Percentiles rank a stretch among this genome's conserved stretches.
phyloP scores from a whole-genome alignment of 1,284 basidiomycete genomes.

The Chondrostereum purpureum region DNA sequence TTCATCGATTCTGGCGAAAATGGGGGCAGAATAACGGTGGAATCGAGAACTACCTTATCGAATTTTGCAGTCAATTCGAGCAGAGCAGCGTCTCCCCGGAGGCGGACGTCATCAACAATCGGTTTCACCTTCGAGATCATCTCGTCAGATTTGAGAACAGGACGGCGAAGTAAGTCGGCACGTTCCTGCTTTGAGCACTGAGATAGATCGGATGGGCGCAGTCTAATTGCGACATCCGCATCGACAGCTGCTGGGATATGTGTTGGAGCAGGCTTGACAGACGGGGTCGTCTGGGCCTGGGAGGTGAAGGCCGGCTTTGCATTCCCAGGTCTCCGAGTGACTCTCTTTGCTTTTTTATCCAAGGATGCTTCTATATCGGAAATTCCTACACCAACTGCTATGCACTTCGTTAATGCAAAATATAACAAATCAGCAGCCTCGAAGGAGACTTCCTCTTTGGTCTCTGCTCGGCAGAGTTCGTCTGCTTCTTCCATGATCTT shows the following conservation, averaged over 20 bases:
- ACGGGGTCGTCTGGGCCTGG: conserved; percentile 18
- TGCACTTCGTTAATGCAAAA: conserved; percentile 87
- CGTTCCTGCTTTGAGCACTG: conserved; percentile 51
- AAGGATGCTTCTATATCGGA: conserved; percentile 83
- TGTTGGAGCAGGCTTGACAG: conserved; percentile 18
- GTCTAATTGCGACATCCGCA: conserved; percentile 52
- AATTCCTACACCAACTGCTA: conserved; percentile 78
- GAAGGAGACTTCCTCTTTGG: conserved; percentile 84
- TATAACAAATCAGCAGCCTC: conserved; percentile 96
- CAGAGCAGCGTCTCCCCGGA: conserved; percentile 82
- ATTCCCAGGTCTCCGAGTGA: conserved; percentile 86
- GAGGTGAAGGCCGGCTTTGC: conserved; percentile 82
- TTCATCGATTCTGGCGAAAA: conserved; percentile 54
- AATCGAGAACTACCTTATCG: conserved; percentile 69
- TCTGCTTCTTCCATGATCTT: conserved; percentile 99
- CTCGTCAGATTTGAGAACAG: conserved; percentile 87
- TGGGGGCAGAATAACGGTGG: conserved; percentile 63
- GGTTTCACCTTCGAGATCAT: conserved; percentile 96
- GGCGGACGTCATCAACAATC: conserved; percentile 86
- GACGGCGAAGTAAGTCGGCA: conserved; percentile 74
- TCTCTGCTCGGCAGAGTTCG: conserved; percentile 84
- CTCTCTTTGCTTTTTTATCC: conserved; percentile 82
- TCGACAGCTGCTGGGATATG: conserved; percentile 23
- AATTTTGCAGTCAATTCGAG: conserved; percentile 91
- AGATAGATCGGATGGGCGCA: conserved; percentile 68